Percentiles rank a stretch among this genome's conserved stretches.
These are phyloP conservation scores for Aspergillus tanneri DNA, from an alignment of 2,329 filamentous ascomycete species.

Conservation along the genomic window DNA sequence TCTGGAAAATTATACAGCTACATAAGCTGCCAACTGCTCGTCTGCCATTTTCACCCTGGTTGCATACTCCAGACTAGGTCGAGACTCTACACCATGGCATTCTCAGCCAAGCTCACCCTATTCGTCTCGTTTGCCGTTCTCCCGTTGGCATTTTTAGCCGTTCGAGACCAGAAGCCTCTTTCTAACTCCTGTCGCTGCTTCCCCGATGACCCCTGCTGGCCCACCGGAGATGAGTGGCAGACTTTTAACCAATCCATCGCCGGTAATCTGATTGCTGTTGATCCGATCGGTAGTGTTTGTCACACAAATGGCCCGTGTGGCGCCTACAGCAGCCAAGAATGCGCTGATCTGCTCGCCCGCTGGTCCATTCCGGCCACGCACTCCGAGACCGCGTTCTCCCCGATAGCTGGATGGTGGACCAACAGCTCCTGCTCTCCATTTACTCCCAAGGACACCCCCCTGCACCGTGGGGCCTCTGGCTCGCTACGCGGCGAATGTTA, in stretches of 20 bases:
- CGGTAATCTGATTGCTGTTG: constrained; percentile 50
- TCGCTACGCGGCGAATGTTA: constrained; percentile 18
- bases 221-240: constrained; percentile 45
- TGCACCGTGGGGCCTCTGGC: constrained; percentile 9
- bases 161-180: not conserved
- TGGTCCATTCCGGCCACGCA: constrained; percentile 41
- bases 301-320: constrained; percentile 38
- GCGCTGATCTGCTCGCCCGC: constrained; percentile 37
- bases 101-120: constrained; percentile 9
- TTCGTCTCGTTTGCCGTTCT: not conserved
- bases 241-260: constrained; percentile 50
- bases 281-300: constrained; percentile 52
- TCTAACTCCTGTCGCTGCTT: constrained; percentile 32
- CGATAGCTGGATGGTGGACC: constrained; percentile 35
- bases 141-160: not conserved
- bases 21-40: too few species aligned
- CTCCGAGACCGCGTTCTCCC: constrained; percentile 20
- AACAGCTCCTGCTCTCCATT: constrained; percentile 43
- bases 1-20: too few species aligned
- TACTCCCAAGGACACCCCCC: constrained; percentile 9
- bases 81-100: not conserved
- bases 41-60: too few species aligned
- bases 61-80: too few species aligned
- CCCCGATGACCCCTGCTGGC: constrained; percentile 55
- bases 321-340: constrained; percentile 43